phyloP scores from a whole-genome alignment of 371 early-diverging fungal genomes.

The Nosema granulosis region DNA sequence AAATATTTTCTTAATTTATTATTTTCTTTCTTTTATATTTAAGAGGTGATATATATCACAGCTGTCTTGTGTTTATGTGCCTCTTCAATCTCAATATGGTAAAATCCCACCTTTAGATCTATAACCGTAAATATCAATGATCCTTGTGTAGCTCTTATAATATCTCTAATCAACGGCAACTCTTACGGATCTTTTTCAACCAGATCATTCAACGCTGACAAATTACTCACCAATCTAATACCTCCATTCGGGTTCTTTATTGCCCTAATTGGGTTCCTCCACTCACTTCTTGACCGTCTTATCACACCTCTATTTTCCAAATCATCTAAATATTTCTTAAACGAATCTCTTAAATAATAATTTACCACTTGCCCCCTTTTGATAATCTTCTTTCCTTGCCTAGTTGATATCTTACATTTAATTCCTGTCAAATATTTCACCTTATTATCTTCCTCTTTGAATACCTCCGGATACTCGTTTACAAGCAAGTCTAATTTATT shows the following conservation, averaged over 20 bases:
- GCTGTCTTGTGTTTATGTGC: constrained; percentile 47
- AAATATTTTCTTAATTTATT: no score
- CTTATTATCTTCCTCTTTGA: background rate
- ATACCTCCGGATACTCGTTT: background rate
- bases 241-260: constrained; percentile 27
- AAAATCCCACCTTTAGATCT: constrained; percentile 55
- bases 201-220: constrained; percentile 30
- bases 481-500: background rate
- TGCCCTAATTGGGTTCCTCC: constrained; percentile 27
- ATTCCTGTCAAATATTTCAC: background rate
- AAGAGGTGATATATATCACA: no score
- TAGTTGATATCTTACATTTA: constrained; percentile 17
- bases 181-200: constrained; percentile 3
- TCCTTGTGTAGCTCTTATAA: constrained; percentile 29
- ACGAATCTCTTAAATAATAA: background rate
- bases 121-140: constrained; percentile 29
- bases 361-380: background rate
- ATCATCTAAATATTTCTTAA: constrained; percentile 10
- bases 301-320: constrained; percentile 11
- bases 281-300: constrained; percentile 11
- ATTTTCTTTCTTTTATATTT: no score
- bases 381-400: constrained; percentile 1
- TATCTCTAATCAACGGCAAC: constrained; percentile 31
- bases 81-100: constrained; percentile 38
- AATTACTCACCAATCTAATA: constrained; percentile 40